A percentile compares a stretch with the other conserved stretches of the same genome.
Conservation (phyloP, 495 filamentous ascomycete genomes). For the Penicillium silybi region DNA sequence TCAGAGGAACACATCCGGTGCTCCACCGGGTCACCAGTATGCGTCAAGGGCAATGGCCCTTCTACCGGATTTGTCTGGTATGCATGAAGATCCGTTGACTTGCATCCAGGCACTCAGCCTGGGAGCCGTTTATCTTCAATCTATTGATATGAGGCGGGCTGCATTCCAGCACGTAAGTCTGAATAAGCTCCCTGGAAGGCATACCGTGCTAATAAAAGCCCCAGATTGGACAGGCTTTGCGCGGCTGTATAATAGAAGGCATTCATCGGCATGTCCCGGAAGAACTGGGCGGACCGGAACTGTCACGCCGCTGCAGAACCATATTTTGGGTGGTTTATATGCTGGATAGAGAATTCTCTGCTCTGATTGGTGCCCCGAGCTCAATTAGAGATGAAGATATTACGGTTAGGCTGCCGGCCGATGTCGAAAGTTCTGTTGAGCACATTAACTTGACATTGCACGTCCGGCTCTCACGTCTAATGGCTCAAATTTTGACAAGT, state of each 20-base stretch:
- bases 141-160: constrained; percentile 34
- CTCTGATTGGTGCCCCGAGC: constrained; percentile 34
- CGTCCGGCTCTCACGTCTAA: constrained; percentile 26
- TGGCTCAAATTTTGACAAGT: constrained; percentile 29
- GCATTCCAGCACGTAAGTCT: constrained; percentile 33
- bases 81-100: constrained; percentile 29
- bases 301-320: constrained; percentile 28
- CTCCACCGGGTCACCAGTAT: constrained; percentile 32
- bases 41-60: constrained; percentile 37
- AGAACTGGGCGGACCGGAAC: constrained; percentile 18
- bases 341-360: constrained; percentile 35
- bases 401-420: constrained; percentile 29
- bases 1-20: constrained; percentile 24
- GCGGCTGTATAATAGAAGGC: constrained; percentile 33
- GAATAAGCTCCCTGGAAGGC: not conserved
- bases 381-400: constrained; percentile 38
- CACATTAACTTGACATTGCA: constrained; percentile 28
- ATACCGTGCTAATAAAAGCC: not conserved
- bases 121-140: constrained; percentile 35
- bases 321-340: constrained; percentile 42
- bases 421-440: constrained; percentile 23
- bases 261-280: constrained; percentile 34
- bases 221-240: constrained; percentile 36
- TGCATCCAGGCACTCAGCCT: constrained; percentile 34
- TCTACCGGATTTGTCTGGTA: constrained; percentile 32